Conservation (phyloP, 495 filamentous ascomycete genomes). For the Aspergillus leporis region DNA sequence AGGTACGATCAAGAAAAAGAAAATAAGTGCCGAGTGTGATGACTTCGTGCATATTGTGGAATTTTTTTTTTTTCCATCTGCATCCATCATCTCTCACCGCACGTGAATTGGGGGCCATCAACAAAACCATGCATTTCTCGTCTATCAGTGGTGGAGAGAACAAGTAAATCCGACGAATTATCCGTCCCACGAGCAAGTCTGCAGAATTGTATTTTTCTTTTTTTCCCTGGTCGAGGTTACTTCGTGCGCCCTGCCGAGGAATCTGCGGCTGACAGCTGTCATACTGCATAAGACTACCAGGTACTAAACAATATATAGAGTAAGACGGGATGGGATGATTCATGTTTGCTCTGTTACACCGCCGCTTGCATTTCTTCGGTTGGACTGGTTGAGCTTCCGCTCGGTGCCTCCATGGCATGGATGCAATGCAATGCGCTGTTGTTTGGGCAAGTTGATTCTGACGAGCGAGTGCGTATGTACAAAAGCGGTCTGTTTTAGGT, state of each 20-base stretch:
- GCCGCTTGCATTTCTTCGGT: background rate
- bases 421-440: background rate
- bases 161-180: background rate
- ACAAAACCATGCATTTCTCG: background rate
- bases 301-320: background rate
- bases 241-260: background rate
- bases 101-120: background rate
- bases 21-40: slow-evolving; percentile 1
- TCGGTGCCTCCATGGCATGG: background rate
- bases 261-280: slow-evolving; percentile 4
- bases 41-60: background rate
- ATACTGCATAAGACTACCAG: background rate
- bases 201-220: background rate
- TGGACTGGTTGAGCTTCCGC: background rate
- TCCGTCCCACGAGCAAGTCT: background rate
- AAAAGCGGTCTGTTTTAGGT: background rate
- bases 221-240: background rate
- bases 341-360: slow-evolving; percentile 1
- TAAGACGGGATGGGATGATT: background rate
- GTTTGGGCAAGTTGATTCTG: background rate
- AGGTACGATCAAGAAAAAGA: background rate
- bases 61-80: no score
- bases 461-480: background rate
- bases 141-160: background rate
- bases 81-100: background rate